These are phyloP conservation scores for Staphylotrichum tortipilum DNA, from an alignment of 495 filamentous ascomycete genomes.

Conservation along the genomic window DNA sequence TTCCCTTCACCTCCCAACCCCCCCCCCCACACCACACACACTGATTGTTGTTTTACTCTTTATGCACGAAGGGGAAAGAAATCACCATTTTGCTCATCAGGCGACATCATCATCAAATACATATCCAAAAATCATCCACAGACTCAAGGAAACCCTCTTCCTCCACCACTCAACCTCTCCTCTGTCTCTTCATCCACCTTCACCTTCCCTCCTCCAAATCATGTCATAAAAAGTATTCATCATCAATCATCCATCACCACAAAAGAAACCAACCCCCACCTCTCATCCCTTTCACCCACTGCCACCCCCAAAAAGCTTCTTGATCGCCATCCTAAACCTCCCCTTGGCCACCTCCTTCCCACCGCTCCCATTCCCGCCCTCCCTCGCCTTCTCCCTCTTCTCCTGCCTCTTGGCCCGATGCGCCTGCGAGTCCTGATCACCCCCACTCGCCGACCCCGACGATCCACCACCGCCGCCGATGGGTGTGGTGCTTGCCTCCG, in stretches of 20 bases:
- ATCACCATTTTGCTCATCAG: too few relatives aligned
- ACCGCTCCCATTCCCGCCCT: slow-evolving; percentile 20
- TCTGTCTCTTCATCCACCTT: too few relatives aligned
- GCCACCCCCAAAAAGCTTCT: slow-evolving; percentile 22
- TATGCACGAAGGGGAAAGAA: too few relatives aligned
- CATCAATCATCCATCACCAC: neutral
- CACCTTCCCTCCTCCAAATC: neutral
- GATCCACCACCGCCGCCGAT: neutral
- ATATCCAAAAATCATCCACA: too few relatives aligned
- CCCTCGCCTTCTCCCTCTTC: slow-evolving; percentile 19
- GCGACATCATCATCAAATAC: too few relatives aligned
- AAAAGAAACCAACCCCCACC: neutral
- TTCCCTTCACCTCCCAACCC: too few relatives aligned
- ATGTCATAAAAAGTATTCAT: neutral
- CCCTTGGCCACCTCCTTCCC: slow-evolving; percentile 69
- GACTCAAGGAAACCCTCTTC: too few relatives aligned
- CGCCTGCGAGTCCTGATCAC: slow-evolving; percentile 16
- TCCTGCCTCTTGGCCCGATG: slow-evolving; percentile 27
- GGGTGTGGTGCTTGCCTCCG: too few relatives aligned
- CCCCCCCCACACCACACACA: too few relatives aligned
- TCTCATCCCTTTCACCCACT: neutral
- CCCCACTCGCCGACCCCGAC: slow-evolving; percentile 12
- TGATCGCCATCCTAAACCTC: slow-evolving; percentile 56
- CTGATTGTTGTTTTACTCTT: too few relatives aligned
- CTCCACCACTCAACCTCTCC: too few relatives aligned